A percentile compares a stretch with the other conserved stretches of the same genome.
Conservation (phyloP, 257 asterid genomes). For the Solanum ahanhuiri region DNA sequence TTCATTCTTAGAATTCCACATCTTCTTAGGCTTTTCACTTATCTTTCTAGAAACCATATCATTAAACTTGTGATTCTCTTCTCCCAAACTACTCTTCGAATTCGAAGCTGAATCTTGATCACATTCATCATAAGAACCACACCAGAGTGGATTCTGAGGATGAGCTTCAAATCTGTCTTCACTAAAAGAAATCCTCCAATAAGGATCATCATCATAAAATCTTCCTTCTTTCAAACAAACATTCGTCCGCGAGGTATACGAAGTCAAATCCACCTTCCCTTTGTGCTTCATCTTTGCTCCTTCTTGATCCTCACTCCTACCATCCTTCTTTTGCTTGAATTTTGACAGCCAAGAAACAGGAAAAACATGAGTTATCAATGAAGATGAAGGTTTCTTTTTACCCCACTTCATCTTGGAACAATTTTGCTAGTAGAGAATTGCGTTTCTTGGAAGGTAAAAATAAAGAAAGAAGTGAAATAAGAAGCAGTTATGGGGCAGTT, state of each 20-base stretch:
- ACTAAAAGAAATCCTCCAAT: conserved; percentile 60
- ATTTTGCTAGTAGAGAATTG: background rate
- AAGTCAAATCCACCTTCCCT: conserved; percentile 4
- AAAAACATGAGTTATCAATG: conserved; percentile 40
- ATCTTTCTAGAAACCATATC: conserved; percentile 28
- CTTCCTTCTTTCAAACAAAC: conserved; percentile 22
- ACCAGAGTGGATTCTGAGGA: conserved; percentile 24
- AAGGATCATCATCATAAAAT: conserved; percentile 49
- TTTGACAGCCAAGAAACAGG: conserved; percentile 61
- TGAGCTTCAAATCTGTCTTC: conserved; percentile 28
- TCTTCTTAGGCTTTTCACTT: conserved; percentile 13
- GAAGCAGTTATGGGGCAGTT: conserved; percentile 29
- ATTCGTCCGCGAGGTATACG: background rate
- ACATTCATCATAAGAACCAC: conserved; percentile 22
- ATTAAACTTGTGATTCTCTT: conserved; percentile 12
- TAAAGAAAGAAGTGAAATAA: background rate
- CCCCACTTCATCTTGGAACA: conserved; percentile 50
- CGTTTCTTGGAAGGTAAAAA: background rate
- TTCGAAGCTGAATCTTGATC: conserved; percentile 16
- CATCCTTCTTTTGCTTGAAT: conserved; percentile 28
- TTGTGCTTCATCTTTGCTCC: conserved; percentile 10
- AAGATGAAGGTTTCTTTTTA: conserved; percentile 32
- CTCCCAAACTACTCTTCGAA: conserved; percentile 9
- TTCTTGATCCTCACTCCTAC: conserved; percentile 2
- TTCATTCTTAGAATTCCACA: conserved; percentile 2